Conservation (phyloP, 2,329 filamentous ascomycete genomes). For the Xylaria sp. region DNA sequence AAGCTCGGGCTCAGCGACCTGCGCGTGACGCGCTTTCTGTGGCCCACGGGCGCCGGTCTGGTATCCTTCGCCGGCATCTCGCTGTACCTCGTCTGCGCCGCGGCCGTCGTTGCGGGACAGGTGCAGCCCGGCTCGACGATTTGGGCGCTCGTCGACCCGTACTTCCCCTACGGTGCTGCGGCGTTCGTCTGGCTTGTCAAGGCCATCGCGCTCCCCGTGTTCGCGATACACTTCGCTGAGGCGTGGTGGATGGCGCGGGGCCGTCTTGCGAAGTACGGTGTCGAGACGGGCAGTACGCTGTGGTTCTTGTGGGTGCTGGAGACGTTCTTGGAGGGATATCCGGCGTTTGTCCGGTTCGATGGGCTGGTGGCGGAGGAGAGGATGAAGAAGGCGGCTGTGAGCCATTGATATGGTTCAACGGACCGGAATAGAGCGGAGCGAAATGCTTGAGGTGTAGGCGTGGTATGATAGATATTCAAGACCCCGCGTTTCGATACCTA, state of each 20-base stretch:
- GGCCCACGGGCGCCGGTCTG: constrained; percentile 59
- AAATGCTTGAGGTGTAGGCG: background rate
- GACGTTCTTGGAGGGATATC: constrained; percentile 65
- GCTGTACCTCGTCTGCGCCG: constrained; percentile 65
- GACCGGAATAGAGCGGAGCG: background rate
- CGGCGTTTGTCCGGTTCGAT: constrained; percentile 64
- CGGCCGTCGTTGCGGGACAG: constrained; percentile 57
- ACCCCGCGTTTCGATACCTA: background rate
- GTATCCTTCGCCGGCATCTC: constrained; percentile 65
- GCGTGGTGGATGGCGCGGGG: constrained; percentile 62
- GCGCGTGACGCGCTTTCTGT: constrained; percentile 55
- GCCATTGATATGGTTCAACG: constrained; percentile 49
- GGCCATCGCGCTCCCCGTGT: constrained; percentile 66
- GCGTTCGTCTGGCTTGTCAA: constrained; percentile 68
- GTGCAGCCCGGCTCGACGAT: constrained; percentile 63
- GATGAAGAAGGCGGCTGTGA: constrained; percentile 55
- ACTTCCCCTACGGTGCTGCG: constrained; percentile 66
- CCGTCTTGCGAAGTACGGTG: constrained; percentile 60
- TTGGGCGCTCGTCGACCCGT: constrained; percentile 61
- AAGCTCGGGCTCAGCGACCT: constrained; percentile 69
- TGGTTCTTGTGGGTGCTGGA: constrained; percentile 68
- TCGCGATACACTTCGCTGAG: constrained; percentile 75
- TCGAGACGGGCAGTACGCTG: constrained; percentile 57
- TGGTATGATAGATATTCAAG: background rate
- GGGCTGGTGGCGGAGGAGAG: constrained; percentile 57